phyloP scores from a whole-genome alignment of 306 rosid genomes.

The Calophaca sinica region DNA sequence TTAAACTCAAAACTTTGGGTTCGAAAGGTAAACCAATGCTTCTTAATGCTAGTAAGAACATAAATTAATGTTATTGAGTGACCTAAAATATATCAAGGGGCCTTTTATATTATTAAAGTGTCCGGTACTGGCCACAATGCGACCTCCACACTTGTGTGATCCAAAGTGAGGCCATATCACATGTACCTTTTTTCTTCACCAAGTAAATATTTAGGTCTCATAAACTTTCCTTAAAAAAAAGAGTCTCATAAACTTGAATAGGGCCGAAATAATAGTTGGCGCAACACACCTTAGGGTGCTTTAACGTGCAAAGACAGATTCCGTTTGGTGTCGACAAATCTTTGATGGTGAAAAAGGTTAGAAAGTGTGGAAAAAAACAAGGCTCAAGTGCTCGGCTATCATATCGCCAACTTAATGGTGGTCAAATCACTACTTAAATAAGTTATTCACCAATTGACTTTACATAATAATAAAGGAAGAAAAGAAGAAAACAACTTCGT shows the following conservation, averaged over 20 bases:
- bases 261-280: constrained; percentile 4
- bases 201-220: constrained; percentile 1
- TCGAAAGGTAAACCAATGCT: too few relatives aligned
- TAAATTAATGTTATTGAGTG: too few relatives aligned
- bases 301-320: constrained; percentile 42
- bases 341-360: constrained; percentile 23
- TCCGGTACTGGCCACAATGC: constrained; percentile 11
- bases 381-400: constrained; percentile 46
- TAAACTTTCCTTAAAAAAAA: background rate
- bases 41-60: too few relatives aligned
- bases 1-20: too few relatives aligned
- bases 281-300: constrained; percentile 27
- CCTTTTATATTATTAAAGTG: too few relatives aligned
- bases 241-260: background rate
- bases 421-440: constrained; percentile 40
- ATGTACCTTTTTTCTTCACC: constrained; percentile 21
- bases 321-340: constrained; percentile 25
- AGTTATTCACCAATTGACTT: constrained; percentile 43
- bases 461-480: background rate
- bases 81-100: too few relatives aligned
- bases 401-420: constrained; percentile 41
- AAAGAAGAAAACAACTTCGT: background rate
- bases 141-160: constrained; percentile 33
- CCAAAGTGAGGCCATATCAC: background rate
- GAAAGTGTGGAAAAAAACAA: constrained; percentile 32